phyloP scores from a whole-genome alignment of 1,284 basidiomycete species.

The Fomitopsis betulina region DNA sequence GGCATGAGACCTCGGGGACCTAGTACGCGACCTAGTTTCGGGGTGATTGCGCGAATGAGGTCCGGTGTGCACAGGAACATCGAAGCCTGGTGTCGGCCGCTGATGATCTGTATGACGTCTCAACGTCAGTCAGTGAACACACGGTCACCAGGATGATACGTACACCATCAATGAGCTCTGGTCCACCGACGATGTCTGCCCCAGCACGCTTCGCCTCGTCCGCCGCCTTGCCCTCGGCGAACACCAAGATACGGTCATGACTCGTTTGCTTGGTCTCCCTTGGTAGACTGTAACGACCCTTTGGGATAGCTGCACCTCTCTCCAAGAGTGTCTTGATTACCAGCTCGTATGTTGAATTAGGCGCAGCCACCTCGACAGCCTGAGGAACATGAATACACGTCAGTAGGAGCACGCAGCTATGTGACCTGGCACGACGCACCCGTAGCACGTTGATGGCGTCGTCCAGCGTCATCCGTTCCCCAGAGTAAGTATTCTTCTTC shows the following conservation, averaged over 20 bases:
- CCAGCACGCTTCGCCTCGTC: constrained; percentile 80
- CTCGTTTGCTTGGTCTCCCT: constrained; percentile 69
- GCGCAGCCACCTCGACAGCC: constrained; percentile 77
- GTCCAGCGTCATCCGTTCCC: constrained; percentile 56
- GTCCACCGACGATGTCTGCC: constrained; percentile 82
- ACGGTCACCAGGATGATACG: constrained; percentile 24
- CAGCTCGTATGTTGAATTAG: constrained; percentile 75
- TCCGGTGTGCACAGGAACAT: constrained; percentile 82
- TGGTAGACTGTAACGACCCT: constrained; percentile 70
- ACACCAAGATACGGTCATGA: constrained; percentile 80
- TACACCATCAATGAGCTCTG: constrained; percentile 79
- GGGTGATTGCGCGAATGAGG: constrained; percentile 76
- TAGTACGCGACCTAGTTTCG: constrained; percentile 81
- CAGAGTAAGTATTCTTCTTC: constrained; percentile 43
- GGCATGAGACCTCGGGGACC: constrained; percentile 97
- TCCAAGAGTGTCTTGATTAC: constrained; percentile 75
- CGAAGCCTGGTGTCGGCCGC: constrained; percentile 67
- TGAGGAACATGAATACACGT: constrained; percentile 23
- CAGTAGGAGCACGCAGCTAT: neutral
- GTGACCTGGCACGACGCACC: constrained; percentile 37
- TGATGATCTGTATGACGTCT: constrained; percentile 48
- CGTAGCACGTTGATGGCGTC: constrained; percentile 67
- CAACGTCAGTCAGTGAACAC: neutral
- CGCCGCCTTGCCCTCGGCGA: constrained; percentile 76
- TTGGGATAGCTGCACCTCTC: constrained; percentile 73